phyloP scores from a whole-genome alignment of 257 asterid genomes.

The Capsicum pubescens region DNA sequence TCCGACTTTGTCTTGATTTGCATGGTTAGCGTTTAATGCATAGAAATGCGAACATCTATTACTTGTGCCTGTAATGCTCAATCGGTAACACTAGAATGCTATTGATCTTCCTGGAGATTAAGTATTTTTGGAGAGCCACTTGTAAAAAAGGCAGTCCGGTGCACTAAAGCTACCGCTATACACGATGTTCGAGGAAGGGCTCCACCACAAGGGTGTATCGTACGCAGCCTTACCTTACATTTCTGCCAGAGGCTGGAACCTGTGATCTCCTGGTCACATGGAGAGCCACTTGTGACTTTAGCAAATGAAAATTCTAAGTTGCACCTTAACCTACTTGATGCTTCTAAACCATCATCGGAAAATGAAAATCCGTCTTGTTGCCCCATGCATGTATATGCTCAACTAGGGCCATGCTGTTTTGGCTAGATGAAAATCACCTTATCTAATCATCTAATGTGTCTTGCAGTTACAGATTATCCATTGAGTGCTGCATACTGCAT shows the following conservation, averaged over 20 bases:
- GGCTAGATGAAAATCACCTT: neutral
- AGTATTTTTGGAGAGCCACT: no score
- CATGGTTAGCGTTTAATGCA: neutral
- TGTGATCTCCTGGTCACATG: no score
- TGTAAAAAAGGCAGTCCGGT: no score
- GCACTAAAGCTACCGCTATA: no score
- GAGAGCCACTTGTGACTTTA: neutral
- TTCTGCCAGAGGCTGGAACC: no score
- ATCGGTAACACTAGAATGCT: neutral
- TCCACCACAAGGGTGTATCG: no score
- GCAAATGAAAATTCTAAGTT: neutral
- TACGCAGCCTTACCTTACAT: no score
- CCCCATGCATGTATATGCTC: neutral
- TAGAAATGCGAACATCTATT: neutral
- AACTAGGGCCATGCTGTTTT: neutral
- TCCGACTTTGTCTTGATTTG: no score
- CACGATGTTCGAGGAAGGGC: no score
- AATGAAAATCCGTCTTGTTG: no score
- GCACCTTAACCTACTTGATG: constrained; percentile 13
- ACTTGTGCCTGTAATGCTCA: neutral
- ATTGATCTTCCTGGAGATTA: neutral
- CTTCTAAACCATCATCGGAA: neutral
- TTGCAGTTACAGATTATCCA: constrained; percentile 83
- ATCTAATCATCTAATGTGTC: neutral
- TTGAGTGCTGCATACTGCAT: constrained; percentile 88